phyloP scores from a whole-genome alignment of 2,329 filamentous ascomycete species.

The Penicillium italicum region DNA sequence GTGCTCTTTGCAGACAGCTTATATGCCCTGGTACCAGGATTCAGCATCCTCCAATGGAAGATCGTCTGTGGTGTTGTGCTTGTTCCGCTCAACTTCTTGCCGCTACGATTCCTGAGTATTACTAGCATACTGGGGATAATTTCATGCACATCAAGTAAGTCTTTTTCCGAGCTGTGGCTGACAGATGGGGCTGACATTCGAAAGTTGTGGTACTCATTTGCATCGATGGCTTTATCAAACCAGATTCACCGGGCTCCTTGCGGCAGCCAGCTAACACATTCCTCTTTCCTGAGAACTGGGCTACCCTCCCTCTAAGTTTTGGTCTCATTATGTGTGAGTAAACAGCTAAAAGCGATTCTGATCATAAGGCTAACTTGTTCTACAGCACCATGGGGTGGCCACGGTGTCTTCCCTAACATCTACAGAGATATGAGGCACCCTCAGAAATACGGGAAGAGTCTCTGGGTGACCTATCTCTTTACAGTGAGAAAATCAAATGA shows the following conservation, averaged over 20 bases:
- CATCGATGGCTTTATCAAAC: slow-evolving; percentile 81
- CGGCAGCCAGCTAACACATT: slow-evolving; percentile 74
- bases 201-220: slow-evolving; percentile 79
- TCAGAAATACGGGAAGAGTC: slow-evolving; percentile 70
- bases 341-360: not conserved
- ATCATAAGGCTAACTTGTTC: not conserved
- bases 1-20: slow-evolving; percentile 93
- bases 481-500: slow-evolving; percentile 56
- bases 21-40: slow-evolving; percentile 68
- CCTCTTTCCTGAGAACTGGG: slow-evolving; percentile 81
- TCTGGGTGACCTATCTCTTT: slow-evolving; percentile 79
- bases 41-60: slow-evolving; percentile 74
- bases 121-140: slow-evolving; percentile 92
- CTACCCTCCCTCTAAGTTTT: slow-evolving; percentile 79
- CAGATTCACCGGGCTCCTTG: slow-evolving; percentile 74
- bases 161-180: too few species aligned
- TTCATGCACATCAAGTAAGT: slow-evolving; percentile 80
- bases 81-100: slow-evolving; percentile 78
- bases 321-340: slow-evolving; percentile 74
- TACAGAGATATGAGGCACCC: slow-evolving; percentile 77
- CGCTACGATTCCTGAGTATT: slow-evolving; percentile 78
- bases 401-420: slow-evolving; percentile 78
- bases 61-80: slow-evolving; percentile 74
- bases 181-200: slow-evolving; percentile 26
- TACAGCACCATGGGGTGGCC: slow-evolving; percentile 64